Evolutionary conservation across 805 yeast genomes (phyloP).

Genomic region (Yamadazyma sp.): DNA sequence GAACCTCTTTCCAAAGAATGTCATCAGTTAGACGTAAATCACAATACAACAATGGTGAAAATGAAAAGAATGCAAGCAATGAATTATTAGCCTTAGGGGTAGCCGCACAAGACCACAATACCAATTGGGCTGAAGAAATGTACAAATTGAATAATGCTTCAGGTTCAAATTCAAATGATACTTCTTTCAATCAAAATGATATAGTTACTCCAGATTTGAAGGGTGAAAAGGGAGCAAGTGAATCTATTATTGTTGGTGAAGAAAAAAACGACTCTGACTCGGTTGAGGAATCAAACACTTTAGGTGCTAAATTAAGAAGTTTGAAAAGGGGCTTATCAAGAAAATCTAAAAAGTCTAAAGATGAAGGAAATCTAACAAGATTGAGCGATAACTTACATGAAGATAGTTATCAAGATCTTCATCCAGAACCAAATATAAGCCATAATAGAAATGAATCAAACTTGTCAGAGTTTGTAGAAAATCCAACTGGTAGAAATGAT

Average conservation of each 20-base stretch:
- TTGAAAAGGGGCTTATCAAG: slow-evolving; percentile 41
- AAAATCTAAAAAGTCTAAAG: slow-evolving; percentile 15
- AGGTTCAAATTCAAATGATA: slow-evolving; percentile 15
- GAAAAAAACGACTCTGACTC: slow-evolving; percentile 9
- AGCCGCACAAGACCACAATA: slow-evolving; percentile 80
- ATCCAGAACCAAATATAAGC: slow-evolving; percentile 11
- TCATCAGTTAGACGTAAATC: slow-evolving; percentile 26
- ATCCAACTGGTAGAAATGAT: slow-evolving; percentile 26
- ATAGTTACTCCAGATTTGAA: slow-evolving; percentile 32
- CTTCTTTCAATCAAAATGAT: slow-evolving; percentile 15
- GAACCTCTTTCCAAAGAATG: slow-evolving; percentile 78
- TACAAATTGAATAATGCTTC: slow-evolving; percentile 32
- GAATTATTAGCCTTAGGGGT: slow-evolving; percentile 72
- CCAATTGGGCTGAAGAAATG: slow-evolving; percentile 71
- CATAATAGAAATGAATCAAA: slow-evolving; percentile 26
- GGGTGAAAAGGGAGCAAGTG: slow-evolving; percentile 19
- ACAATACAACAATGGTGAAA: slow-evolving; percentile 20
- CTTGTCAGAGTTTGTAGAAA: slow-evolving; percentile 12
- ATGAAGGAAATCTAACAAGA: slow-evolving; percentile 17
- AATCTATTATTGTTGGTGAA: slow-evolving; percentile 5
- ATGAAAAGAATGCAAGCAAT: slow-evolving; percentile 25
- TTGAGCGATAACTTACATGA: slow-evolving; percentile 25
- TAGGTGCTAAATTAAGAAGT: slow-evolving; percentile 38
- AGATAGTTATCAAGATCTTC: slow-evolving; percentile 6
- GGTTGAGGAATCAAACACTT: slow-evolving; percentile 12